Conservation (phyloP, 1,284 basidiomycete species). For the Boletus sp. region DNA sequence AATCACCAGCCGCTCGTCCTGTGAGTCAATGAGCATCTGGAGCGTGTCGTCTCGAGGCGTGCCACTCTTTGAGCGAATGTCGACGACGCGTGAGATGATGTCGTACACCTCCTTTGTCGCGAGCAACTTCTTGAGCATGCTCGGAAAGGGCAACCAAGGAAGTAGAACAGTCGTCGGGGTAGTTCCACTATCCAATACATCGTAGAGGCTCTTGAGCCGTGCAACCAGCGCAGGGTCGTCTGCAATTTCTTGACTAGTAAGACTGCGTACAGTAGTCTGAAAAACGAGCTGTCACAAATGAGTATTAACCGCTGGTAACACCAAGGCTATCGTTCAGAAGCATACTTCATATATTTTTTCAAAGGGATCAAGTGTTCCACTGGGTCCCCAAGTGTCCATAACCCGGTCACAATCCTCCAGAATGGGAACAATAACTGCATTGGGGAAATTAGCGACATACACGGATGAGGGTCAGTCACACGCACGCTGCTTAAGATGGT, state of each 20-base stretch:
- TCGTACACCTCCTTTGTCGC: slow-evolving; percentile 71
- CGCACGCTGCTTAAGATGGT: slow-evolving; percentile 55
- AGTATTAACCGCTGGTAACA: not conserved
- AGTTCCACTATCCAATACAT: slow-evolving; percentile 60
- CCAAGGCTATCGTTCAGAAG: slow-evolving; percentile 3
- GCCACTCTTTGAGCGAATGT: slow-evolving; percentile 51
- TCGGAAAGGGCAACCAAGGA: slow-evolving; percentile 69
- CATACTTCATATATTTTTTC: slow-evolving; percentile 64
- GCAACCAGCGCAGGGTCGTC: slow-evolving; percentile 55
- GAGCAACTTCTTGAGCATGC: slow-evolving; percentile 62
- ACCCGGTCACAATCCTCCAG: slow-evolving; percentile 56
- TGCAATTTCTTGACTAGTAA: slow-evolving; percentile 64
- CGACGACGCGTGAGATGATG: slow-evolving; percentile 55
- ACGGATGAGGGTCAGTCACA: slow-evolving; percentile 13
- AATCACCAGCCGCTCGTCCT: slow-evolving; percentile 61
- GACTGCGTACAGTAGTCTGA: slow-evolving; percentile 62
- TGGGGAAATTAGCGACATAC: slow-evolving; percentile 13
- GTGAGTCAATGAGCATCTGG: slow-evolving; percentile 64
- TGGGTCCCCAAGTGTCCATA: slow-evolving; percentile 58
- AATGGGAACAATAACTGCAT: slow-evolving; percentile 56
- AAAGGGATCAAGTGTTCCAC: slow-evolving; percentile 65
- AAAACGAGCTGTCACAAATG: slow-evolving; percentile 52
- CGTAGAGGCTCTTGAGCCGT: slow-evolving; percentile 60
- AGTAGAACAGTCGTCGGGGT: slow-evolving; percentile 66
- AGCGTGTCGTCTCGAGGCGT: slow-evolving; percentile 58